These are phyloP conservation scores for Cairneyella variabilis DNA, from an alignment of 495 filamentous ascomycete species.

Conservation along the genomic window DNA sequence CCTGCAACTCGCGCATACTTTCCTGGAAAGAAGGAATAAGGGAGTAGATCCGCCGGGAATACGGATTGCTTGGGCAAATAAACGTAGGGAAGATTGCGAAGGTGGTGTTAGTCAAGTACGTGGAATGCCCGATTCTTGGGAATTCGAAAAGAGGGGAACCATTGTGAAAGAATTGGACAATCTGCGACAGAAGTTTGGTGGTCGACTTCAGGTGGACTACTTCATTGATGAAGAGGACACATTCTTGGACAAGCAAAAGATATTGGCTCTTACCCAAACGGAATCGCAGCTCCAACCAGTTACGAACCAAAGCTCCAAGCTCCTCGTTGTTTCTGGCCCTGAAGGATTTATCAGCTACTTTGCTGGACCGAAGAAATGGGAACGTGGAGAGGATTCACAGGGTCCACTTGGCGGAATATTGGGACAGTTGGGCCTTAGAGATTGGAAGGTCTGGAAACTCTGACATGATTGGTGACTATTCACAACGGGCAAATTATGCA, in stretches of 20 bases:
- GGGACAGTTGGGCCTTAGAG: slow-evolving; percentile 29
- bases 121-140: slow-evolving; percentile 21
- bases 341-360: slow-evolving; percentile 81
- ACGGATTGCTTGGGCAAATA: slow-evolving; percentile 67
- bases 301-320: slow-evolving; percentile 29
- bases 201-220: slow-evolving; percentile 60
- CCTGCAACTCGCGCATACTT: slow-evolving; percentile 65
- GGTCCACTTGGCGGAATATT: slow-evolving; percentile 49
- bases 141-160: slow-evolving; percentile 11
- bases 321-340: slow-evolving; percentile 81
- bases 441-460: slow-evolving; percentile 50
- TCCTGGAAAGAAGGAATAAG: slow-evolving; percentile 38
- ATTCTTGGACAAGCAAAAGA: slow-evolving; percentile 51
- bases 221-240: slow-evolving; percentile 73
- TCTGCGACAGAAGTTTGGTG: slow-evolving; percentile 51
- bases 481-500: background rate
- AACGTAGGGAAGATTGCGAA: slow-evolving; percentile 52
- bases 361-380: slow-evolving; percentile 74
- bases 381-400: slow-evolving; percentile 65
- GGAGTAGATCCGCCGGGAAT: slow-evolving; percentile 31
- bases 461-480: slow-evolving; percentile 23
- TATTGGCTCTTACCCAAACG: slow-evolving; percentile 30
- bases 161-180: slow-evolving; percentile 61
- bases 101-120: slow-evolving; percentile 33
- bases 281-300: slow-evolving; percentile 25